Base-by-base conservation (phyloP, 805 yeast species). In the Monosporozyma yasuniensis region DNA sequence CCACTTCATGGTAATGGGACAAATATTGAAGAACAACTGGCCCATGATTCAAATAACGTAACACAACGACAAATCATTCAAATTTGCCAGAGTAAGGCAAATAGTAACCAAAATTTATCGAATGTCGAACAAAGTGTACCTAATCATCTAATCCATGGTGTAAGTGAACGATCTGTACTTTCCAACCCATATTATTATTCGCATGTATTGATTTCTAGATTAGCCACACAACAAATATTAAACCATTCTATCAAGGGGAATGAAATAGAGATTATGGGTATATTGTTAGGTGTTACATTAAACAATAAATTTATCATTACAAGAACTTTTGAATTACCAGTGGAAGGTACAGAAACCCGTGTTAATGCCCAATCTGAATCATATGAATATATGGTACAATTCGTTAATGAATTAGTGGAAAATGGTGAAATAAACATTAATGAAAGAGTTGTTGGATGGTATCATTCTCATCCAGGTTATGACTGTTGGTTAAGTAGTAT, bases 401-500 rank as follows among this genome's bases (percentile, higher is more conserved):
- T 86, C 65, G 70, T 86, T 47, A 82, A 82, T 49, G 67, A 61
- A 32, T 53, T 63, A 70, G 74, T 41, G 64, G 78, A 60, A 66
- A 70, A 23, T 69, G 79, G 79, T 1, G 65, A 77, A n/a, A 52
- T 61, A 14, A 79, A 78, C 1, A 65, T 77, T n/a, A 52, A 63
- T n/a, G 41, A 34, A 7, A 77, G 85, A 56, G 84, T 91, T 21
- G 87, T 93, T 14, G 99, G 99, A 9, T 91, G 99, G 99, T 91
- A 93, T 67, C 99, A 91, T 66, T 88, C 98, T 75, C 99, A 91
- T 66, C 99, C 99, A 0, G 96, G 96, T 0, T 91, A 89, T 65
- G 97, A 96, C 16, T 90, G 97, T 65, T 91, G 97, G 96, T 68
- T 91, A 42, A 83, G 93, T 49, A 95, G 93, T 3, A 88, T 91